These are phyloP conservation scores for Brachypodium distachyon DNA, from an alignment of 202 grass and related monocot species.

Conservation along the genomic window DNA sequence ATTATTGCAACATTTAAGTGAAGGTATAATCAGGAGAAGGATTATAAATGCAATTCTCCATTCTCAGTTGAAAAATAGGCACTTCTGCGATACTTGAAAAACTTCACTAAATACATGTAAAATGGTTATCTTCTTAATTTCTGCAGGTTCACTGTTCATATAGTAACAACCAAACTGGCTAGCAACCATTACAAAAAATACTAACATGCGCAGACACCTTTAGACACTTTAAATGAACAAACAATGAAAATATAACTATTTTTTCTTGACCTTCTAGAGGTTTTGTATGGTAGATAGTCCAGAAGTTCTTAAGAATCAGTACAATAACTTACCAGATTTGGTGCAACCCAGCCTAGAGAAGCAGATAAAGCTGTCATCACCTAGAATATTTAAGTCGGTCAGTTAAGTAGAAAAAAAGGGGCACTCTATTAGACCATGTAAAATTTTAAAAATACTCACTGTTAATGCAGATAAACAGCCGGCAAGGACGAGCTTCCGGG, in stretches of 20 bases:
- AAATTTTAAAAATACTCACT: constrained; percentile 47
- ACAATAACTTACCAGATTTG: constrained; percentile 74
- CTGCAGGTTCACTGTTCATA: not conserved
- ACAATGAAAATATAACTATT: not conserved
- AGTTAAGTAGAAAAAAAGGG: not conserved
- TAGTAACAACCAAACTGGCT: not conserved
- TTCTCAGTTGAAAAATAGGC: not conserved
- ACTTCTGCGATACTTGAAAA: not conserved
- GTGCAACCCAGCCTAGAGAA: constrained; percentile 84
- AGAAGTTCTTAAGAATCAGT: not conserved
- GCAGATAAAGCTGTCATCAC: constrained; percentile 90
- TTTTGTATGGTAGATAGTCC: not conserved
- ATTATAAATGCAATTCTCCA: not conserved
- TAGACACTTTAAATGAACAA: not conserved
- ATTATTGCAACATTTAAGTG: not conserved
- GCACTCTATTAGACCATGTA: not conserved
- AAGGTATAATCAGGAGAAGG: not conserved
- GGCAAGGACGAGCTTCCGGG: constrained; percentile 71
- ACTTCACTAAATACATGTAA: not conserved
- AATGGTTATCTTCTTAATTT: not conserved
- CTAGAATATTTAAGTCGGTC: constrained; percentile 34
- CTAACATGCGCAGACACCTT: not conserved
- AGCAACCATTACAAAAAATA: not conserved
- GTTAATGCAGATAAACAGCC: constrained; percentile 64
- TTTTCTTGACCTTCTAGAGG: not conserved